A percentile compares a stretch with the other conserved stretches of the same genome.
Conservation (phyloP, 495 filamentous ascomycete genomes). For the Annulohypoxylon bovei region DNA sequence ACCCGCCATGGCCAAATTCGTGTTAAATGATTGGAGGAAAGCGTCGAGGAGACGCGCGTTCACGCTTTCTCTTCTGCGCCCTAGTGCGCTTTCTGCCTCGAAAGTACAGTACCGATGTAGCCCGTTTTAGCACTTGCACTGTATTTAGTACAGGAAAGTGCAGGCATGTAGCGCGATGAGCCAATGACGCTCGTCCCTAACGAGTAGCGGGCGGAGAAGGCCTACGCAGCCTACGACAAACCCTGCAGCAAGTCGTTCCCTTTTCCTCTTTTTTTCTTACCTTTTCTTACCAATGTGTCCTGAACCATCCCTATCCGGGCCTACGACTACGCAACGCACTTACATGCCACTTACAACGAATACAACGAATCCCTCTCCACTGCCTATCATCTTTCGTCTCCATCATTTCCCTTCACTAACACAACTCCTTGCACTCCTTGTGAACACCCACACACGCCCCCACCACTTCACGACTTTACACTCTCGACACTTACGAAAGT, state of each 20-base stretch:
- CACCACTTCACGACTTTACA: conserved; percentile 18
- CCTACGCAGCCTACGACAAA: conserved; percentile 39
- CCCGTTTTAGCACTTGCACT: conserved; percentile 12
- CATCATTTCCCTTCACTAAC: conserved; percentile 4
- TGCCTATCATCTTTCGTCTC: conserved; percentile 12
- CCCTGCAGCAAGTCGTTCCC: conserved; percentile 4
- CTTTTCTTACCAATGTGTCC: conserved; percentile 31
- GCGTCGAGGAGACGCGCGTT: conserved; percentile 38
- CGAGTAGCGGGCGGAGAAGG: conserved; percentile 37
- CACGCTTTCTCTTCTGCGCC: conserved; percentile 40
- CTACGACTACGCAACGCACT: conserved; percentile 25
- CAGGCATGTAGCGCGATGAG: neutral
- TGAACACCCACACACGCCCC: conserved; percentile 7
- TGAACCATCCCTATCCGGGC: conserved; percentile 28
- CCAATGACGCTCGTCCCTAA: conserved; percentile 25
- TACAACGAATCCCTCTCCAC: conserved; percentile 21
- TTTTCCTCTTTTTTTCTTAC: conserved; percentile 14
- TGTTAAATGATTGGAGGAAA: conserved; percentile 35
- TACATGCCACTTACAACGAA: conserved; percentile 21
- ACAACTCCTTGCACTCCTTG: conserved; percentile 7
- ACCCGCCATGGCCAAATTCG: conserved; percentile 22
- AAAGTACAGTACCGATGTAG: conserved; percentile 37
- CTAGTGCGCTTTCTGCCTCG: conserved; percentile 41
- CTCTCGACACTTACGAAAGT: conserved; percentile 20
- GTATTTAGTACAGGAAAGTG: conserved; percentile 20